Percentiles rank a stretch among this genome's conserved stretches.
These are phyloP conservation scores for Saturnispora silvae DNA, from an alignment of 805 yeast species.

Conservation along the genomic window DNA sequence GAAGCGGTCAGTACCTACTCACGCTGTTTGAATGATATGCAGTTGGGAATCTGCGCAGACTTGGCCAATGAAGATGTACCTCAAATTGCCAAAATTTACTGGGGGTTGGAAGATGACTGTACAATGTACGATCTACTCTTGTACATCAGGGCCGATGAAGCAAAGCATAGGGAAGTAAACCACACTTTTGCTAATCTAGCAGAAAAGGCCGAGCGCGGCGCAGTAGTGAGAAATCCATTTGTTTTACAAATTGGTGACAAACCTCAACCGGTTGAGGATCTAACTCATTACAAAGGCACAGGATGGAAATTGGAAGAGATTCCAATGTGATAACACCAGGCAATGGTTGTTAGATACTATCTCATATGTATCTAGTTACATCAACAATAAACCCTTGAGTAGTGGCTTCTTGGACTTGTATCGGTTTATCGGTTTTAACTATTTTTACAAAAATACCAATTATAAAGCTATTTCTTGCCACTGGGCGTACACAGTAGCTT, in stretches of 20 bases:
- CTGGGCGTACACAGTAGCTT: no score
- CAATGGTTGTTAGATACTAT: no score
- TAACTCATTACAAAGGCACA: conserved; percentile 18
- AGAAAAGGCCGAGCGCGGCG: no score
- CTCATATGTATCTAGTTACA: no score
- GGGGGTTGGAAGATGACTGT: conserved; percentile 45
- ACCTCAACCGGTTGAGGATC: conserved; percentile 23
- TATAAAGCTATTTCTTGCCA: no score
- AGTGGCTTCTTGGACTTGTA: no score
- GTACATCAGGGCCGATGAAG: conserved; percentile 64
- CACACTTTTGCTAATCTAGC: conserved; percentile 65
- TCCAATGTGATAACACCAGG: no score
- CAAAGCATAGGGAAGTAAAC: conserved; percentile 71
- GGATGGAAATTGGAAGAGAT: conserved; percentile 29
- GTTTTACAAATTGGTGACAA: conserved; percentile 32
- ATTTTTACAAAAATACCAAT: no score
- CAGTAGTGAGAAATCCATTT: conserved; percentile 56
- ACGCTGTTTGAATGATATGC: conserved; percentile 45
- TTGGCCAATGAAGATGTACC: conserved; percentile 40
- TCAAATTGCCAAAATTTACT: conserved; percentile 51
- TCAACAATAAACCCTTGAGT: no score
- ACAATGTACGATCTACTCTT: conserved; percentile 49
- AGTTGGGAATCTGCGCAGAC: conserved; percentile 37
- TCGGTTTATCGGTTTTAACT: no score
- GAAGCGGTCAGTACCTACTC: conserved; percentile 66